Percentiles rank a stretch among this genome's conserved stretches.
Evolutionary conservation across 1,284 basidiomycete genomes (phyloP).

Genomic region (Sutorius eximius): DNA sequence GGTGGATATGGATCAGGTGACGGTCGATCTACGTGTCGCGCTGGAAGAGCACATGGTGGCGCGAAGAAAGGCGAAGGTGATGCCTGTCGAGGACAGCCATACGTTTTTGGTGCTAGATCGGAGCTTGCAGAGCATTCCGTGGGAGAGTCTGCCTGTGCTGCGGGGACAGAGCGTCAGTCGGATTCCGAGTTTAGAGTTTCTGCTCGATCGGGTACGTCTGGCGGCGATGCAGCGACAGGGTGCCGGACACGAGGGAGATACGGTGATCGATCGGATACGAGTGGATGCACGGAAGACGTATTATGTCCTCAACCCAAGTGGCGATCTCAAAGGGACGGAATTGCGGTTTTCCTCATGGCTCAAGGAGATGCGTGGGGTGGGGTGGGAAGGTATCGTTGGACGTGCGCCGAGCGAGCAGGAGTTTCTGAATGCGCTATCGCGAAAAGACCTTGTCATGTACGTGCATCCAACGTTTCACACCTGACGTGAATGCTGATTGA

Average conservation of each 20-base stretch:
- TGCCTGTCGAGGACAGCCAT: constrained; percentile 56
- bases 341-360: constrained; percentile 80
- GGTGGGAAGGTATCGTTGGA: constrained; percentile 86
- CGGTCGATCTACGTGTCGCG: constrained; percentile 67
- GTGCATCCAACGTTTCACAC: constrained; percentile 34
- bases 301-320: constrained; percentile 91
- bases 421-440: constrained; percentile 66
- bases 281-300: constrained; percentile 73
- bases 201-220: constrained; percentile 78
- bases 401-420: constrained; percentile 80
- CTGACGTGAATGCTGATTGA: constrained; percentile 1
- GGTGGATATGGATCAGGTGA: constrained; percentile 87
- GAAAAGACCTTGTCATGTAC: constrained; percentile 83
- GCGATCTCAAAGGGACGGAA: constrained; percentile 86
- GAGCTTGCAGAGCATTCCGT: constrained; percentile 87
- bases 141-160: constrained; percentile 93
- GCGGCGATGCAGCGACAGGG: constrained; percentile 42
- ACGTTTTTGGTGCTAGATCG: constrained; percentile 91
- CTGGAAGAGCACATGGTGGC: constrained; percentile 67
- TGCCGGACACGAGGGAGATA: constrained; percentile 16
- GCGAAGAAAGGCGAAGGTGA: constrained; percentile 35
- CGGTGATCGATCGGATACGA: constrained; percentile 45
- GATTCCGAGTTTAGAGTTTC: constrained; percentile 86
- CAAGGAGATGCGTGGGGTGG: constrained; percentile 60
- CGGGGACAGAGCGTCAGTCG: constrained; percentile 86